Percentiles rank a stretch among this genome's conserved stretches.
These are phyloP conservation scores for Albatrellus sp. DNA, from an alignment of 1,284 basidiomycete species.

Conservation along the genomic window DNA sequence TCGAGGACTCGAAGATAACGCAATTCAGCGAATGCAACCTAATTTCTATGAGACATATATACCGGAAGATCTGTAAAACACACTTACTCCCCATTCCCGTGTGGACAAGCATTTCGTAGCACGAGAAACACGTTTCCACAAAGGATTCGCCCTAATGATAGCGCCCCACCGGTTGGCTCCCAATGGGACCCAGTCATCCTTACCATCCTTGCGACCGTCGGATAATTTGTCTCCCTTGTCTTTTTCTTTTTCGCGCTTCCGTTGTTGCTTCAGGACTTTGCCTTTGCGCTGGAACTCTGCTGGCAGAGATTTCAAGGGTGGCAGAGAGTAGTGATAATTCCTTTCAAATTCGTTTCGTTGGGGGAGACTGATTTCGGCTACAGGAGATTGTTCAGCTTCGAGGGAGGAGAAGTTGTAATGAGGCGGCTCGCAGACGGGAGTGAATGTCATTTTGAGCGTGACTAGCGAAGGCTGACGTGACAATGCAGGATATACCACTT, in stretches of 20 bases:
- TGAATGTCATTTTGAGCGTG: slow-evolving; percentile 5
- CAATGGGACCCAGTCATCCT: slow-evolving; percentile 53
- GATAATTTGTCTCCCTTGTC: slow-evolving; percentile 22
- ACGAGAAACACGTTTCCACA: slow-evolving; percentile 52
- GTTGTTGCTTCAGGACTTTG: slow-evolving; percentile 38
- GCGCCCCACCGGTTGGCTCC: slow-evolving; percentile 66
- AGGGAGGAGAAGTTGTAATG: slow-evolving; percentile 11
- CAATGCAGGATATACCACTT: not conserved
- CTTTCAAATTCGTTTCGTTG: slow-evolving; percentile 17
- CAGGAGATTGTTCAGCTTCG: slow-evolving; percentile 7
- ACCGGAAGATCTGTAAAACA: not conserved
- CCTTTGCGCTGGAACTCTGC: slow-evolving; percentile 49
- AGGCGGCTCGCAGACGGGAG: slow-evolving; percentile 6
- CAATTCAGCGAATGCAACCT: slow-evolving; percentile 72
- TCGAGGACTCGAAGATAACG: slow-evolving; percentile 73
- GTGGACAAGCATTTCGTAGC: slow-evolving; percentile 67
- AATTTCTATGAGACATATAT: slow-evolving; percentile 1
- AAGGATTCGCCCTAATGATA: slow-evolving; percentile 56
- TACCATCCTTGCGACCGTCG: slow-evolving; percentile 40
- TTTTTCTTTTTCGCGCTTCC: slow-evolving; percentile 42
- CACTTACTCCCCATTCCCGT: slow-evolving; percentile 65
- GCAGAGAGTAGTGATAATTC: slow-evolving; percentile 42
- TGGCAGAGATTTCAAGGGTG: slow-evolving; percentile 49
- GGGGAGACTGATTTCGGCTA: slow-evolving; percentile 14
- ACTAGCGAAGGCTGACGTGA: not conserved